phyloP scores from a whole-genome alignment of 2,329 filamentous ascomycete genomes.

The Rosellinia necatrix region DNA sequence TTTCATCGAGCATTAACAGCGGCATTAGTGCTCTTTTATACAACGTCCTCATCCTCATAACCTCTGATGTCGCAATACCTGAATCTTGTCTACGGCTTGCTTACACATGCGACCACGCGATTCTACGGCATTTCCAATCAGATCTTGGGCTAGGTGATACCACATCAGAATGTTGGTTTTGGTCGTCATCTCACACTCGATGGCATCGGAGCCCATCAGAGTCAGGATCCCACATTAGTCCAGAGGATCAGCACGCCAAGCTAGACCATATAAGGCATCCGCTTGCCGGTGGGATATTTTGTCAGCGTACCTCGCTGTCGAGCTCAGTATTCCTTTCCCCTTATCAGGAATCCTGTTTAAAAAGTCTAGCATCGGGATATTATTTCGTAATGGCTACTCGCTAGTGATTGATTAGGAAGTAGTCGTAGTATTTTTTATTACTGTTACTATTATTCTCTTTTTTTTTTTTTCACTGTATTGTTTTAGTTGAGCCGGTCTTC shows the following conservation, averaged over 20 bases:
- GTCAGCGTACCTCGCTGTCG: conserved; percentile 12
- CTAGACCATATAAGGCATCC: conserved; percentile 10
- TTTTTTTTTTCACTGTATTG: not conserved
- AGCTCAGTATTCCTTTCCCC: too few species aligned
- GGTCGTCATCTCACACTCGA: not conserved
- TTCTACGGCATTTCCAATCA: not conserved
- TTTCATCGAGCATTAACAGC: too few species aligned
- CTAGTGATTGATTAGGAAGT: too few species aligned
- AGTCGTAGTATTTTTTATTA: not conserved
- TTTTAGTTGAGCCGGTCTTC: not conserved
- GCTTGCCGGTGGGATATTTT: conserved; percentile 17
- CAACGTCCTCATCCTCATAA: not conserved
- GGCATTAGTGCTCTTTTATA: too few species aligned
- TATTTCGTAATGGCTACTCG: not conserved
- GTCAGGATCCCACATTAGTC: conserved; percentile 8
- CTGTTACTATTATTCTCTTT: not conserved
- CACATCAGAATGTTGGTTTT: too few species aligned
- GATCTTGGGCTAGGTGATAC: not conserved
- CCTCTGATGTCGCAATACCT: not conserved
- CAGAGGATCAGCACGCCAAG: conserved; percentile 11
- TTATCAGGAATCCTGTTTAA: not conserved
- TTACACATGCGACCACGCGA: not conserved
- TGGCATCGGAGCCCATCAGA: too few species aligned
- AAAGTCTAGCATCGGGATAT: not conserved
- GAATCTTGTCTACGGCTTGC: not conserved